Percentiles rank a stretch among this genome's conserved stretches.
Evolutionary conservation across 2,329 filamentous ascomycete species (phyloP).

Genomic region (Fusarium subglutinans): DNA sequence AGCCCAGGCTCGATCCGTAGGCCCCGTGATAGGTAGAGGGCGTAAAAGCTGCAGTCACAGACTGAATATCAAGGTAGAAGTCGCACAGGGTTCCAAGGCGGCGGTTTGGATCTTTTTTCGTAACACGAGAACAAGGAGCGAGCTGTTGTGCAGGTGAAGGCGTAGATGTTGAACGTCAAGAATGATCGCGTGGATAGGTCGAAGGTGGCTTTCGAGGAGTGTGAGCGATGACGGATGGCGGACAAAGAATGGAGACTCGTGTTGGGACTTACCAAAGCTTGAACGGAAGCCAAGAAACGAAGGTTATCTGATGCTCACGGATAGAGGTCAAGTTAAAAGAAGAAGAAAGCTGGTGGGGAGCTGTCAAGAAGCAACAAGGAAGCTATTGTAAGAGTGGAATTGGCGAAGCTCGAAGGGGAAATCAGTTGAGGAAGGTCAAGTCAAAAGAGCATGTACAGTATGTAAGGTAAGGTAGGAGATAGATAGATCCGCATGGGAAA

Average conservation of each 20-base stretch:
- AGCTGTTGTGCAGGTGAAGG: conserved; percentile 31
- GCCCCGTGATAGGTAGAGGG: conserved; percentile 14
- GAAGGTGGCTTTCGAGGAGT: conserved; percentile 23
- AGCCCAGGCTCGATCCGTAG: conserved; percentile 14
- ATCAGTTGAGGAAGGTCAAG: conserved; percentile 34
- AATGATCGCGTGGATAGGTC: conserved; percentile 32
- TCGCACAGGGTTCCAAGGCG: conserved; percentile 36
- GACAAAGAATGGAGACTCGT: conserved; percentile 35
- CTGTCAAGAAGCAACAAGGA: conserved; percentile 25
- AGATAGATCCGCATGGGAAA: conserved; percentile 42
- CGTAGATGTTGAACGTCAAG: conserved; percentile 31
- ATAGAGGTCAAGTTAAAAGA: conserved; percentile 13
- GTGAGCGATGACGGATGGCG: conserved; percentile 39
- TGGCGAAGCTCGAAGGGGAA: conserved; percentile 24
- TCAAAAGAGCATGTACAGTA: background rate
- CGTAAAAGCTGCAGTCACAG: conserved; percentile 18
- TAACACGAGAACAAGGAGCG: conserved; percentile 34
- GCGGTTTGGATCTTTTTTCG: conserved; percentile 30
- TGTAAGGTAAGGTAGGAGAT: conserved; percentile 1
- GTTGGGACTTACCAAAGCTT: conserved; percentile 40
- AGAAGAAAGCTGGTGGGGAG: conserved; percentile 22
- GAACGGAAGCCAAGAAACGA: conserved; percentile 27
- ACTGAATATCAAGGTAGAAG: conserved; percentile 29
- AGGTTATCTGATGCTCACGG: conserved; percentile 9
- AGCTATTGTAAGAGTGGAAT: conserved; percentile 31